Base-by-base conservation (phyloP, 228 moss, liverwort and hornwort genomes). In the Sphagnum fallax region DNA sequence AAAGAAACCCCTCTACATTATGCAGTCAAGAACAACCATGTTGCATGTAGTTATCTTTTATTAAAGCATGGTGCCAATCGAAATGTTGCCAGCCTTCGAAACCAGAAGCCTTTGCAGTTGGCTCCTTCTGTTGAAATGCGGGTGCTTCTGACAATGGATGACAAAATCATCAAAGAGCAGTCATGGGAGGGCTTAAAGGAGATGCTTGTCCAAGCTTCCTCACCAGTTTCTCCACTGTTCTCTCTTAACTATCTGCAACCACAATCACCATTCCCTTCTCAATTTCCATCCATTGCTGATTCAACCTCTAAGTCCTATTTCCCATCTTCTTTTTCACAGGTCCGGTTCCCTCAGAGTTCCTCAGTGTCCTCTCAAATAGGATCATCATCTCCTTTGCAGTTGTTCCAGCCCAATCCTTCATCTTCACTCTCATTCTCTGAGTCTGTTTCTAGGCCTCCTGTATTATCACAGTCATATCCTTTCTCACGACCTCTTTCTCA, bases 1-100 rank as follows among this genome's bases (percentile, higher is more conserved):
- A 94, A 94, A 70, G 94, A 94, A 78, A 94, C 94, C 55, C 94
- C 94, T 18, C 82, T 94, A 67, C 94, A 94, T 83, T 94, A 94
- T 64, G 89, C 94, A 4, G 91, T 94, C 62, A 94, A 94, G 84
- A 94, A 94, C 75, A 94, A 94, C 66, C 91, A 94, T 70, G 78
- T 91, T 63, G 82, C 88, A 3, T 94, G 94, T 76, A 81, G 88
- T 64, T 89, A 87, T 15, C 69, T 94, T 66, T 76, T 94, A 51
- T 86, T 91, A 60, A 91, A 88, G 60, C 88, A 94, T 75, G 94
- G 94, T 73, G 94, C 94, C 60, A 94, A 94, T 74, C 89, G 94
- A 63, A 94, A 91, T 69, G 94, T 94, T 66, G 91, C 89, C 65
- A 91, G 94, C 71, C 79, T 88, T 73, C 91, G 94, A 73, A 94